phyloP scores from a whole-genome alignment of 1,284 basidiomycete species.

The Ustilago loliicola region DNA sequence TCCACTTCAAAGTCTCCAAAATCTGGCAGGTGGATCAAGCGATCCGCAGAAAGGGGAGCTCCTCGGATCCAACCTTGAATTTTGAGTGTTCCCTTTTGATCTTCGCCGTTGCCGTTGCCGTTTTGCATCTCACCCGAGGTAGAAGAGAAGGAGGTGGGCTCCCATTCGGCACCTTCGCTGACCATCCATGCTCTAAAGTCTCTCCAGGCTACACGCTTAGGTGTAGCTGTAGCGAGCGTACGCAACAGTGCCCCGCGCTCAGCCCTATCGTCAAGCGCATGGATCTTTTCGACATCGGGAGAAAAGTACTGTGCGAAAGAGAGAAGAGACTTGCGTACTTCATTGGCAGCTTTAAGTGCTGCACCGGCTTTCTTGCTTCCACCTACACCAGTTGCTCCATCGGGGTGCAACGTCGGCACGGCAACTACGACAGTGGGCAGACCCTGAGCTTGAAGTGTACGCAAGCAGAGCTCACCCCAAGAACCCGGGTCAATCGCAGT shows the following conservation, averaged over 20 bases:
- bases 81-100: conserved; percentile 74
- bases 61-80: conserved; percentile 90
- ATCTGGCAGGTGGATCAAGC: conserved; percentile 89
- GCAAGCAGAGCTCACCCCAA: conserved; percentile 91
- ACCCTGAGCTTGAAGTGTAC: conserved; percentile 77
- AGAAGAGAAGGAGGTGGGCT: conserved; percentile 18
- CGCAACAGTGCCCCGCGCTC: conserved; percentile 77
- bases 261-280: conserved; percentile 76
- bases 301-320: conserved; percentile 90
- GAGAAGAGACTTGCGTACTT: conserved; percentile 64
- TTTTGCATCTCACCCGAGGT: conserved; percentile 69
- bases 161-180: conserved; percentile 75
- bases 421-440: conserved; percentile 82
- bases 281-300: conserved; percentile 79
- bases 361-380: conserved; percentile 55
- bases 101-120: conserved; percentile 72
- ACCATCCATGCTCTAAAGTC: conserved; percentile 85
- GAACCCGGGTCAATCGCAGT: conserved; percentile 80
- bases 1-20: conserved; percentile 89
- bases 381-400: conserved; percentile 45
- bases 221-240: conserved; percentile 66
- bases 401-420: conserved; percentile 67
- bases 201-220: conserved; percentile 80
- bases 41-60: conserved; percentile 81
- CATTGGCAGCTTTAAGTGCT: conserved; percentile 59